Conservation (phyloP, 164 flowering plant species). For the Taxillus chinensis region DNA sequence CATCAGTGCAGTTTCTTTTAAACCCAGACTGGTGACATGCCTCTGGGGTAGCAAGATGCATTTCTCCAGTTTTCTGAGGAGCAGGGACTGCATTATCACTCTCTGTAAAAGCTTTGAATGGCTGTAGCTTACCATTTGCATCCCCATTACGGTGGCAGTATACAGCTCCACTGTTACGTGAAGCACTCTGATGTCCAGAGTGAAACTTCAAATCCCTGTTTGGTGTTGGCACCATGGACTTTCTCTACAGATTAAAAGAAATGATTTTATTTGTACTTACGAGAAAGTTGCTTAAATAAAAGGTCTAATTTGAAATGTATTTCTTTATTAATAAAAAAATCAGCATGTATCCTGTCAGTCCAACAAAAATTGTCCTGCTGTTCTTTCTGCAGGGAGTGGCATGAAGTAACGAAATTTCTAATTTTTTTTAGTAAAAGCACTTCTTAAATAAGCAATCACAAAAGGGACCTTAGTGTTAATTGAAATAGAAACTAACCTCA, state of each 20-base stretch:
- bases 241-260: constrained; percentile 7
- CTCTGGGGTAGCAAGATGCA: not conserved
- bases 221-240: not conserved
- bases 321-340: too few species aligned
- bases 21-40: not conserved
- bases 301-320: too few species aligned
- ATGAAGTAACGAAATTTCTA: too few species aligned
- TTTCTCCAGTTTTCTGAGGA: not conserved
- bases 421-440: too few species aligned
- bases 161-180: not conserved
- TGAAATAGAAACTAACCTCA: not conserved
- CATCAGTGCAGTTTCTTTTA: not conserved
- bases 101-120: not conserved
- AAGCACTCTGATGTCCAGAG: constrained; percentile 2
- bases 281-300: too few species aligned
- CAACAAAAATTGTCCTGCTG: too few species aligned
- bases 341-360: too few species aligned
- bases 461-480: too few species aligned
- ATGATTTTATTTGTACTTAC: too few species aligned
- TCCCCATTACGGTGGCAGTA: not conserved
- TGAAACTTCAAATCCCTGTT: not conserved
- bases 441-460: too few species aligned
- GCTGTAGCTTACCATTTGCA: not conserved
- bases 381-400: too few species aligned
- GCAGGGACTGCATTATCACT: not conserved